These are phyloP conservation scores for Pleurotus ostreatus DNA, from an alignment of 768 basidiomycete genomes.

Conservation along the genomic window DNA sequence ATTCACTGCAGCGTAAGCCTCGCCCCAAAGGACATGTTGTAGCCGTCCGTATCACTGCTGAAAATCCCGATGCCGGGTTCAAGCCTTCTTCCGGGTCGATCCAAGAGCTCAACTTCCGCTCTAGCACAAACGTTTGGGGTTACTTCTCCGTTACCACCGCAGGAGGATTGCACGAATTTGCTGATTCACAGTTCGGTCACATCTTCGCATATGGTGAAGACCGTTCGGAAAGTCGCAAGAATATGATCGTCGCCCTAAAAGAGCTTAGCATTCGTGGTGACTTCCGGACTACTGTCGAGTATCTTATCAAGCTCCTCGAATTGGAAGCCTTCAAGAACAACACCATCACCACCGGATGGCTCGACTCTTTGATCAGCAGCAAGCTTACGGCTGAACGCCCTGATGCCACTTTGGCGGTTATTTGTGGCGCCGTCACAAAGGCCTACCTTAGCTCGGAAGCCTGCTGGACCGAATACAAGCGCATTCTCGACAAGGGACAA, in stretches of 20 bases:
- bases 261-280: slow-evolving; percentile 98
- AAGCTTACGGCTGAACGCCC: slow-evolving; percentile 97
- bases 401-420: slow-evolving; percentile 86
- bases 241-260: slow-evolving; percentile 99
- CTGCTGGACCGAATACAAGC: slow-evolving; percentile 91
- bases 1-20: slow-evolving; percentile 89
- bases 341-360: slow-evolving; percentile 97
- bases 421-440: slow-evolving; percentile 95
- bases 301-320: slow-evolving; percentile 96
- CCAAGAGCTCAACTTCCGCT: slow-evolving; percentile 99
- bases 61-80: slow-evolving; percentile 99
- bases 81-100: slow-evolving; percentile 97
- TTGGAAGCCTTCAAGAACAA: slow-evolving; percentile 96
- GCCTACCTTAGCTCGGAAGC: slow-evolving; percentile 87
- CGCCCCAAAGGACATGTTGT: slow-evolving; percentile 97
- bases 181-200: slow-evolving; percentile 98
- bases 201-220: slow-evolving; percentile 99
- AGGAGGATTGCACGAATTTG: slow-evolving; percentile 97
- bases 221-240: slow-evolving; percentile 91
- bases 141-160: slow-evolving; percentile 97
- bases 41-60: slow-evolving; percentile 98
- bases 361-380: slow-evolving; percentile 94
- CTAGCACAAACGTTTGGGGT: slow-evolving; percentile 99
- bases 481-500: slow-evolving; percentile 96
- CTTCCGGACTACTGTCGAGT: slow-evolving; percentile 98